phyloP scores from a whole-genome alignment of 2,329 filamentous ascomycete species.

The Trichoderma endophyticum region DNA sequence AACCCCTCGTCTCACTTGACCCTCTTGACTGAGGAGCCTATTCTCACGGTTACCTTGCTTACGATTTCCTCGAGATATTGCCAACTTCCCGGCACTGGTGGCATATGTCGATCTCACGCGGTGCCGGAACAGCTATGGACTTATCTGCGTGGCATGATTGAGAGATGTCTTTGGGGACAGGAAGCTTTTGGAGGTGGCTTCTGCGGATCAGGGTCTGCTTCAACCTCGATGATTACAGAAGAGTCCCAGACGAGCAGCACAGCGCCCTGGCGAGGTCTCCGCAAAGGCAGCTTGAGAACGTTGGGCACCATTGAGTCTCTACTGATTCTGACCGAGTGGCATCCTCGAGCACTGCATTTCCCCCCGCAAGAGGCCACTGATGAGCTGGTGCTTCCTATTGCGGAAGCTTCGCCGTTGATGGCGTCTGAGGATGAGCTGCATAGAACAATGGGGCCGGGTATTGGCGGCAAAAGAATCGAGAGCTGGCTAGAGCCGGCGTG shows the following conservation, averaged over 20 bases:
- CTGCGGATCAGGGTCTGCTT: conserved; percentile 63
- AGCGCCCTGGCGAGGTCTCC: conserved; percentile 65
- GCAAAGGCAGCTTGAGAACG: conserved; percentile 78
- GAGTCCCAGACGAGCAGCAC: conserved; percentile 64
- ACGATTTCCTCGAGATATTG: conserved; percentile 89
- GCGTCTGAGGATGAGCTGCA: conserved; percentile 36
- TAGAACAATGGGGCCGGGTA: conserved; percentile 46
- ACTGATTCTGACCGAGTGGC: conserved; percentile 94
- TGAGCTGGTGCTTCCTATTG: conserved; percentile 63
- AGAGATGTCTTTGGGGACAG: conserved; percentile 91
- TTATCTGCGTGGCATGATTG: conserved; percentile 91
- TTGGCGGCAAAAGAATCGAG: conserved; percentile 81
- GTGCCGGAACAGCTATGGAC: conserved; percentile 96
- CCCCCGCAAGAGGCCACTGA: conserved; percentile 75
- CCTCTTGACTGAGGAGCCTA: conserved; percentile 85
- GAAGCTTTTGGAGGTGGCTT: conserved; percentile 92
- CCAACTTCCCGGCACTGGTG: conserved; percentile 73
- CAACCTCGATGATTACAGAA: conserved; percentile 38
- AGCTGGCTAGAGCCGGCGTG: conserved; percentile 96
- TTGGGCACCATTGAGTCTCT: conserved; percentile 92
- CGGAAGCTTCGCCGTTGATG: conserved; percentile 46
- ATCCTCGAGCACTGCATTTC: conserved; percentile 90
- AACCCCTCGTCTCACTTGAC: conserved; percentile 75
- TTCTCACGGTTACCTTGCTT: conserved; percentile 85
- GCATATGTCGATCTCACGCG: conserved; percentile 77